Evolutionary conservation across 768 basidiomycete genomes (phyloP).

Genomic region (Tylopilus subfusipes): DNA sequence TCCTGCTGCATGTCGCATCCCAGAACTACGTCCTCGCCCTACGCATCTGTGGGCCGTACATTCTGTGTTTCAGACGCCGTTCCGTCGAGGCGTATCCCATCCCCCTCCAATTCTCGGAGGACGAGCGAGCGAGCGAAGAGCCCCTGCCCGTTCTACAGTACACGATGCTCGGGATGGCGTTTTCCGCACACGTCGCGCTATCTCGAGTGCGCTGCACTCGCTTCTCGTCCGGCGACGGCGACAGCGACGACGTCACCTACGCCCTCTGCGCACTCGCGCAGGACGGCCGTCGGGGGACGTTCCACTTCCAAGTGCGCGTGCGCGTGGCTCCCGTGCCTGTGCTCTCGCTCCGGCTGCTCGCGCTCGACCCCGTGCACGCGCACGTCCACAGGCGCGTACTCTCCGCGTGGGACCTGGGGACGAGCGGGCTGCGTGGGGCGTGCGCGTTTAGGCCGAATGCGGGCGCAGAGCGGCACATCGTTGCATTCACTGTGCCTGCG

Average conservation of each 20-base stretch:
- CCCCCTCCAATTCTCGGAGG: conserved; percentile 7
- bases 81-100: conserved; percentile 43
- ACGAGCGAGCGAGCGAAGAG: not conserved
- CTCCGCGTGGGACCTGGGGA: not conserved
- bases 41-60: conserved; percentile 42
- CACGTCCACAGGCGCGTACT: not conserved
- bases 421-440: not conserved
- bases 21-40: conserved; percentile 39
- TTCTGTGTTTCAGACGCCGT: conserved; percentile 48
- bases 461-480: not conserved
- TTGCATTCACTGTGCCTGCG: not conserved
- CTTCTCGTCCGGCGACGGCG: conserved; percentile 33
- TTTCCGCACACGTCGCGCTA: conserved; percentile 35
- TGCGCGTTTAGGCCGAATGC: not conserved
- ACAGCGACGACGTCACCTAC: conserved; percentile 23
- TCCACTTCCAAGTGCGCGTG: conserved; percentile 36
- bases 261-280: conserved; percentile 38
- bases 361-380: not conserved
- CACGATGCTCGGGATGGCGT: conserved; percentile 18
- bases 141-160: conserved; percentile 17
- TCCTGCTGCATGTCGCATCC: not conserved
- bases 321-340: not conserved
- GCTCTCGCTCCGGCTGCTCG: not conserved
- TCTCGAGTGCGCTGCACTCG: conserved; percentile 34
- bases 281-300: conserved; percentile 39